Base-by-base conservation (phyloP, 371 early-diverging fungal species). In the Zancudomyces culisetae region DNA sequence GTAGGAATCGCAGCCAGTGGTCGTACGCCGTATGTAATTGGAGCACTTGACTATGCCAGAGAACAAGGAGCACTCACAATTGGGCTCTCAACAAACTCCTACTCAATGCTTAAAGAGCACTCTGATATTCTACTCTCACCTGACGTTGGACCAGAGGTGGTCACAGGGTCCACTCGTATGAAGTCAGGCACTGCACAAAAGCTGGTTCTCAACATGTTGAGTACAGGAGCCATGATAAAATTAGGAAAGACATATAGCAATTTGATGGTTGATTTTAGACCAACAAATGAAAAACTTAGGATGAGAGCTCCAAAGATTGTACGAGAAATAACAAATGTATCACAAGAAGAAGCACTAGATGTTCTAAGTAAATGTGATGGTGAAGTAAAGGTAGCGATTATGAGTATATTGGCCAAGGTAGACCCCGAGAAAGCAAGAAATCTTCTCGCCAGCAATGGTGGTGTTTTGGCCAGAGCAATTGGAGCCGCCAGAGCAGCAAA, bases 111-210 rank as follows among this genome's bases (percentile, higher is more conserved):
- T 28, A 48, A 51, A 19, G 41, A 43, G 0, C 48, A 40, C 21
- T 52, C 51, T 10, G 57, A 57, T 52, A 20, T 57, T 23, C 35
- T 57, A 30, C 41, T 57, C 18, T 39, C 51, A 3, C 51, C 57
- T 18, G 57, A 53, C 1, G 52, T 48, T 6, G 57, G 57, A 19
- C 53, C 57, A 2, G 57, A 57, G 42, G 57, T 57, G 4, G 57
- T 57, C 19, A 57, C 57, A 24, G 57, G 57, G 1, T 57, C 57
- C 2, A 57, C 57, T 15, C 24, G 57, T 22, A 57, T 57, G 57
- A 57, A 57, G 24, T 52, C 57, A 21, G 57, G 57, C 29, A 57
- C 57, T 20, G 57, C 57, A n/a, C 52, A 52, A 15, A 57, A 57
- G 43, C 21, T 57, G 21, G 51, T 57, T 22, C 51, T 57, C 3